These are phyloP conservation scores for Irpex sp. DNA, from an alignment of 1,284 basidiomycete genomes.

Conservation along the genomic window DNA sequence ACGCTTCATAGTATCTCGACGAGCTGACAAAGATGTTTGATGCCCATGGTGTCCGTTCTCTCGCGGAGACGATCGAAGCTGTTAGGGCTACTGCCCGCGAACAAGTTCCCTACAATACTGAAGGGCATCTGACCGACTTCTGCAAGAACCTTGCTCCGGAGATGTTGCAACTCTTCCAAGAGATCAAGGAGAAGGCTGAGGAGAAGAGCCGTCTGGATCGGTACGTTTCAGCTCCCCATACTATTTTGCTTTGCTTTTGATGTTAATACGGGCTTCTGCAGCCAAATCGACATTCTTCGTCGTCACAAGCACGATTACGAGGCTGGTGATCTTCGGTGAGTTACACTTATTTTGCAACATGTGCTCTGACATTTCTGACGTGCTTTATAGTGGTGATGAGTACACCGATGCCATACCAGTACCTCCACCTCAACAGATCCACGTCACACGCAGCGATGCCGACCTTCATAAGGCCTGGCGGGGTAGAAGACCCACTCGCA, in stretches of 20 bases:
- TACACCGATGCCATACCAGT: background rate
- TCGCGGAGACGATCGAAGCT: conserved; percentile 7
- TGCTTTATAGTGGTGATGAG: background rate
- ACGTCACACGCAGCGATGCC: background rate
- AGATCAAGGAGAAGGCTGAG: conserved; percentile 13
- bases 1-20: conserved; percentile 5
- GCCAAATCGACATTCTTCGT: conserved; percentile 11
- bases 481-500: background rate
- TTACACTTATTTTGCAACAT: background rate
- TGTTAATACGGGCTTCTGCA: background rate
- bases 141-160: conserved; percentile 13
- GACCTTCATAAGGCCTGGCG: background rate
- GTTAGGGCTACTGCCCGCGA: conserved; percentile 7
- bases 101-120: conserved; percentile 11
- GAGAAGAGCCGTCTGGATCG: conserved; percentile 12
- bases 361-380: background rate
- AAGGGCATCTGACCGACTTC: conserved; percentile 12
- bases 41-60: conserved; percentile 3
- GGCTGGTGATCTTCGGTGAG: conserved; percentile 6
- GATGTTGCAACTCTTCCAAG: conserved; percentile 13
- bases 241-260: background rate
- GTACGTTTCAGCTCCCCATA: background rate
- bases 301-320: conserved; percentile 12
- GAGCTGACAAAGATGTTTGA: conserved; percentile 10
- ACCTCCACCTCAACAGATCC: background rate